Conservation (phyloP, 768 basidiomycete genomes). For the Nidularia pulvinata region DNA sequence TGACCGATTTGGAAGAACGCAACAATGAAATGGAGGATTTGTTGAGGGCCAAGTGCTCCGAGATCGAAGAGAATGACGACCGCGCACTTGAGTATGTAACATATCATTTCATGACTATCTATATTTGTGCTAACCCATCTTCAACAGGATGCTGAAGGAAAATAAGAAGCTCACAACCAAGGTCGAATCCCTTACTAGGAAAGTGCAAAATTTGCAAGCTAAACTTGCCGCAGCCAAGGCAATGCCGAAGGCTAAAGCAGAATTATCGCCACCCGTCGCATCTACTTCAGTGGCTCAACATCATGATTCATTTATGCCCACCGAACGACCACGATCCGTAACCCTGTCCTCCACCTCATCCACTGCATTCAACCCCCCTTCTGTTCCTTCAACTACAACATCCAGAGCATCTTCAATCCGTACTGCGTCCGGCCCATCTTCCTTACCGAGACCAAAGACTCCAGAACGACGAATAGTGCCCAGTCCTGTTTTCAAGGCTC, state of each 20-base stretch:
- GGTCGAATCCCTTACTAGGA: conserved; percentile 71
- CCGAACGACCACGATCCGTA: too few relatives aligned
- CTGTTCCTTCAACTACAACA: too few relatives aligned
- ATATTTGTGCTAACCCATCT: conserved; percentile 5
- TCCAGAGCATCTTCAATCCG: conserved; percentile 13
- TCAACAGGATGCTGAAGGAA: conserved; percentile 67
- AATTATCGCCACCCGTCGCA: not conserved
- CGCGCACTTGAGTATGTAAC: conserved; percentile 69
- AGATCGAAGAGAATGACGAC: conserved; percentile 88
- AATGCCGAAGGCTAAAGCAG: conserved; percentile 7
- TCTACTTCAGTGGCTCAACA: too few relatives aligned
- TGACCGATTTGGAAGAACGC: conserved; percentile 65
- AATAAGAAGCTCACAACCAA: conserved; percentile 76
- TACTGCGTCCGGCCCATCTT: conserved; percentile 43
- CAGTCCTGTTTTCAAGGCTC: conserved; percentile 46
- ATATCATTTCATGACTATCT: not conserved
- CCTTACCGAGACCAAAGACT: conserved; percentile 46
- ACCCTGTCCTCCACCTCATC: too few relatives aligned
- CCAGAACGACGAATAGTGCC: conserved; percentile 42
- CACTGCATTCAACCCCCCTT: too few relatives aligned
- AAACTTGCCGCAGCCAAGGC: conserved; percentile 61
- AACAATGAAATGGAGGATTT: conserved; percentile 79
- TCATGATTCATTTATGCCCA: too few relatives aligned
- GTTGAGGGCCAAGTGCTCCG: conserved; percentile 64
- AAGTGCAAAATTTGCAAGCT: conserved; percentile 69